A percentile compares a stretch with the other conserved stretches of the same genome.
Conservation (phyloP, 306 rosid genomes). For the Macrotyloma uniflorum region DNA sequence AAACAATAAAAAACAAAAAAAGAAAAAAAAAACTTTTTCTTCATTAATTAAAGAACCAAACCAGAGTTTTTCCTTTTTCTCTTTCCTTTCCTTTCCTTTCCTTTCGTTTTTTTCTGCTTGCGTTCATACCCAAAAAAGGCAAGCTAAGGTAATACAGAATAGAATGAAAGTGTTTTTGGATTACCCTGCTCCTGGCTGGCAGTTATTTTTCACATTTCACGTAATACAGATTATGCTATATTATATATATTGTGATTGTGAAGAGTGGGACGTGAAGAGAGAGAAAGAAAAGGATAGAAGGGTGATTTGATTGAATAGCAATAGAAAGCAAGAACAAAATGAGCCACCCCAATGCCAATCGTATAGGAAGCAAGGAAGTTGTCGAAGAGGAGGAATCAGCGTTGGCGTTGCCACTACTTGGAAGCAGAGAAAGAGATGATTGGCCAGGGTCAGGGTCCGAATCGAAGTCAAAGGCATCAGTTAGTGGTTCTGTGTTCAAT, state of each 20-base stretch:
- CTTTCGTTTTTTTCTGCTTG: neutral
- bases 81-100: neutral
- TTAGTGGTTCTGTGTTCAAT: slow-evolving; percentile 60
- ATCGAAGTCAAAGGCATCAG: slow-evolving; percentile 38
- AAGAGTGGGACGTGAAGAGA: neutral
- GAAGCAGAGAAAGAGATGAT: slow-evolving; percentile 14
- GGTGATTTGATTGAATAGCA: neutral
- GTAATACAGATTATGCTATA: too few species aligned
- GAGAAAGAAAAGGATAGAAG: neutral
- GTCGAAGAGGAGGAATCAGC: neutral
- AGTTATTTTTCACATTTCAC: neutral
- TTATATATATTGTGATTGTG: neutral
- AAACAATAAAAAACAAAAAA: too few species aligned
- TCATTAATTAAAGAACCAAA: too few species aligned
- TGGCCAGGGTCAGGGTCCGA: neutral
- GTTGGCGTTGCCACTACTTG: neutral
- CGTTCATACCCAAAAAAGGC: neutral
- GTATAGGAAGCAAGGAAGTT: neutral
- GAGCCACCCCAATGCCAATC: neutral
- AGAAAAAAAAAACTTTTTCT: too few species aligned
- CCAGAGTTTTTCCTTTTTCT: too few species aligned
- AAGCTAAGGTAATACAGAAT: neutral
- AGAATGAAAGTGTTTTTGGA: neutral
- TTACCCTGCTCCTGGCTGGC: neutral
- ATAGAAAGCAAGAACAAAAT: neutral